phyloP scores from a whole-genome alignment of 148 eudicot species.

The Silene latifolia region DNA sequence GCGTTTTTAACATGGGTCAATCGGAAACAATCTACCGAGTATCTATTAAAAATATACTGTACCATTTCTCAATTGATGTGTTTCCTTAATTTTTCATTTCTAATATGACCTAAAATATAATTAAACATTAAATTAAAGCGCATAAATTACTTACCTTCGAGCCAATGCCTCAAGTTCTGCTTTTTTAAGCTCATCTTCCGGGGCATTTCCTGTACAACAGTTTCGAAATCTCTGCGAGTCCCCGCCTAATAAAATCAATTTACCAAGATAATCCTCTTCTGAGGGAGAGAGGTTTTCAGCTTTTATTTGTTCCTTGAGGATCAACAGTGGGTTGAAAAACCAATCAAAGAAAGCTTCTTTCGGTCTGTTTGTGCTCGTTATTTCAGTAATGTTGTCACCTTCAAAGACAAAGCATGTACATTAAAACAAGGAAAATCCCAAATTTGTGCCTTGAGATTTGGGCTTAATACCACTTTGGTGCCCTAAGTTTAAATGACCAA shows the following conservation, averaged over 20 bases:
- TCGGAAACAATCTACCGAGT: too few species aligned
- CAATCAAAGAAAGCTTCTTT: constrained; percentile 75
- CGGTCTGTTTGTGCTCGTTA: constrained; percentile 74
- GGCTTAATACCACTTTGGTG: neutral
- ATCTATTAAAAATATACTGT: too few species aligned
- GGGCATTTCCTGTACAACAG: constrained; percentile 34
- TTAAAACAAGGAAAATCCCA: neutral
- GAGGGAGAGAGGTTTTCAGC: constrained; percentile 64
- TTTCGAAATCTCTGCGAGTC: constrained; percentile 47
- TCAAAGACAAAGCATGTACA: constrained; percentile 15
- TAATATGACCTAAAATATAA: neutral
- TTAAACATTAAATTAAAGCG: neutral
- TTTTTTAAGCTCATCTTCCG: constrained; percentile 57
- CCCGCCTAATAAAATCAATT: constrained; percentile 56
- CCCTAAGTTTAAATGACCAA: neutral
- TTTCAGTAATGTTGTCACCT: constrained; percentile 69
- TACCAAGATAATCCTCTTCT: constrained; percentile 70
- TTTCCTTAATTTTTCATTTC: too few species aligned
- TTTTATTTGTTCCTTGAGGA: constrained; percentile 85
- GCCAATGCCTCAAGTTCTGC: constrained; percentile 93
- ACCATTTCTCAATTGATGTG: too few species aligned
- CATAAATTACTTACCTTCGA: constrained; percentile 50
- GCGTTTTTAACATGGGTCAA: too few species aligned
- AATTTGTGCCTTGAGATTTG: neutral
- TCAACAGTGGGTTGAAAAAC: constrained; percentile 81